Evolutionary conservation across 75 land plant genomes (phyloP).

Genomic region (Chamaecyparis obtusa): DNA sequence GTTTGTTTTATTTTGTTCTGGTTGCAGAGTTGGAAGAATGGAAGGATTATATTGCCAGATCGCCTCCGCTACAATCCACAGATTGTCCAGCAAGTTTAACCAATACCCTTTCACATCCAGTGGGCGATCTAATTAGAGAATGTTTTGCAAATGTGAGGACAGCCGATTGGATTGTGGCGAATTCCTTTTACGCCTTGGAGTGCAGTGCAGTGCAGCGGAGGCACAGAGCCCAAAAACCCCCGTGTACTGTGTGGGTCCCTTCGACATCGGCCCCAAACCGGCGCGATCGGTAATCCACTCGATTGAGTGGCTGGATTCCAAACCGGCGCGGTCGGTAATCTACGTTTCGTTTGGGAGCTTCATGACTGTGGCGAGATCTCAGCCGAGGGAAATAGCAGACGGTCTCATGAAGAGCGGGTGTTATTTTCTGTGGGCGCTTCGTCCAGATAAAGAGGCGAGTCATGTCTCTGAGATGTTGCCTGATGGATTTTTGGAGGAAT

Average conservation of each 20-base stretch:
- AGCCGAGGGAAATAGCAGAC: conserved; percentile 14
- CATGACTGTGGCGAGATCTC: conserved; percentile 13
- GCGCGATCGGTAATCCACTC: conserved; percentile 5
- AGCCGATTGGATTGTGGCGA: conserved; percentile 3
- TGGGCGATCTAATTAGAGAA: not conserved
- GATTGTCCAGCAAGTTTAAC: not conserved
- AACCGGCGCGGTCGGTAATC: conserved; percentile 4
- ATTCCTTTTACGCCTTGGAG: conserved; percentile 1
- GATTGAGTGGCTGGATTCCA: conserved; percentile 20
- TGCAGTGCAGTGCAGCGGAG: not conserved
- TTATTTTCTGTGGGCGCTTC: conserved; percentile 27
- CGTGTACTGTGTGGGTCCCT: not conserved
- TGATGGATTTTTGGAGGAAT: not conserved
- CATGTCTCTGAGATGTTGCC: not conserved
- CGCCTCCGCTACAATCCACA: not conserved
- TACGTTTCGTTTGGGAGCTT: conserved; percentile 25
- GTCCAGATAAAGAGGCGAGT: not conserved
- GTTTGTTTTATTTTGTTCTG: not conserved
- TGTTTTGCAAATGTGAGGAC: not conserved
- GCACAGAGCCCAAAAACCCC: not conserved
- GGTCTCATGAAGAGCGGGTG: conserved; percentile 22
- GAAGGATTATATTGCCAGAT: not conserved
- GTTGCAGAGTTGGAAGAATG: not conserved
- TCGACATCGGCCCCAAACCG: not conserved
- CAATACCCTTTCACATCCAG: not conserved